A percentile compares a stretch with the other conserved stretches of the same genome.
These are phyloP conservation scores for Linaria vulgaris DNA, from an alignment of 257 asterid genomes.

Conservation along the genomic window DNA sequence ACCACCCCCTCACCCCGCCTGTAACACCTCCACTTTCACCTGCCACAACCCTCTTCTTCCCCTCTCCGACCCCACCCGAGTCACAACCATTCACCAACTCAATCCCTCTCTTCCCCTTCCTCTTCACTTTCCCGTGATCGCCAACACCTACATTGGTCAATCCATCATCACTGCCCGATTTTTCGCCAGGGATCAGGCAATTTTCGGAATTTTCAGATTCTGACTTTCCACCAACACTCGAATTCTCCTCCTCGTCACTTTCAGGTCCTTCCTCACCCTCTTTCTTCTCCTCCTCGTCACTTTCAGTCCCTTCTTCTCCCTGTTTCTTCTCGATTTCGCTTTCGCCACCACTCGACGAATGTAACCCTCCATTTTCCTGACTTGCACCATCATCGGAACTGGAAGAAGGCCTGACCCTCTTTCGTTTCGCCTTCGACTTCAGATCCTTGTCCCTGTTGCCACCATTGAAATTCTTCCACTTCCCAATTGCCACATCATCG, in stretches of 20 bases:
- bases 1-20: constrained; percentile 49
- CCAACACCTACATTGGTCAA: constrained; percentile 11
- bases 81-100: constrained; percentile 13
- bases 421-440: constrained; percentile 21
- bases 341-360: constrained; percentile 21
- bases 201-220: too few relatives aligned
- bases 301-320: background rate
- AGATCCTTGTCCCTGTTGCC: constrained; percentile 30
- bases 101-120: constrained; percentile 8
- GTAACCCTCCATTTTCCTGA: constrained; percentile 2
- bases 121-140: background rate
- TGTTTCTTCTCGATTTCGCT: constrained; percentile 9
- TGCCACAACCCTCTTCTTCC: background rate
- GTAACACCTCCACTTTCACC: background rate
- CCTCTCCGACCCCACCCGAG: constrained; percentile 5
- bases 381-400: constrained; percentile 17
- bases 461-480: constrained; percentile 30
- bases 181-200: constrained; percentile 6
- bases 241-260: constrained; percentile 6
- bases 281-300: constrained; percentile 5
- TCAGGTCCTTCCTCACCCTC: background rate
- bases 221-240: constrained; percentile 21
- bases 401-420: constrained; percentile 35
- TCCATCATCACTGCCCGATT: constrained; percentile 16
- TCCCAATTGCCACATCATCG: constrained; percentile 40